Evolutionary conservation across 805 yeast species (phyloP), one percentile per base, ranked within the genome.

Genomic region (Metschnikowia proteae): DNA sequence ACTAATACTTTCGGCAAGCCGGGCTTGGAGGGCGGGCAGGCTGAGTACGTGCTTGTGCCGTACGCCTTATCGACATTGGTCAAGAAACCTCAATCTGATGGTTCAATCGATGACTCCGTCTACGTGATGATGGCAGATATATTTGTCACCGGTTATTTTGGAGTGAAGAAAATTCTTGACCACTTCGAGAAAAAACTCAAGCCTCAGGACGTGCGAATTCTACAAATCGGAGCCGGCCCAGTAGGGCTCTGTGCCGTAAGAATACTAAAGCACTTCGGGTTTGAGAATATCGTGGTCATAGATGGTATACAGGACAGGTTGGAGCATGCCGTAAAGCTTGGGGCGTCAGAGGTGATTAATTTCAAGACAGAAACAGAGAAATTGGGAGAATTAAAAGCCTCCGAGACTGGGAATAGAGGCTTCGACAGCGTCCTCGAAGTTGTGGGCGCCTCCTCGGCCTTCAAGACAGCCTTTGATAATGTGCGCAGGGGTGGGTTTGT

Each of bases 101-200:
- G 58, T 40, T 57, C 57, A 3, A 60, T 64, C 25, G 74, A 75
- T 49, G 79, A 76, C 49, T 60, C 73, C 3, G 71, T 76, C 7
- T 74, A 80, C 30, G 74, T 81, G 5, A 60, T 82, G 52, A 78
- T 81, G 83, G 81, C 84, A 10, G 86, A 82, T 60, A 81, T 82
- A 45, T 81, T 82, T 64, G 79, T 82, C 38, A 82, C 86, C 1
- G 86, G 84, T 0, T 81, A 77, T 63, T 76, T 72, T 52, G 84
- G 84, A 32, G 83, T 76, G 8, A 71, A 73, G 50, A 79, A 80
- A 55, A 75, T 76, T 50, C 59, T 76, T 39, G 64, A 70, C 37
- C 63, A 65, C 28, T 54, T 46, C 43, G 17, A 30, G 10, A 35
- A 40, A 2, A 29, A 13, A 2, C 22, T 50, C 13, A 47, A 45